These are phyloP conservation scores for Candida arabinofermentans DNA, from an alignment of 805 yeast species.

Conservation along the genomic window DNA sequence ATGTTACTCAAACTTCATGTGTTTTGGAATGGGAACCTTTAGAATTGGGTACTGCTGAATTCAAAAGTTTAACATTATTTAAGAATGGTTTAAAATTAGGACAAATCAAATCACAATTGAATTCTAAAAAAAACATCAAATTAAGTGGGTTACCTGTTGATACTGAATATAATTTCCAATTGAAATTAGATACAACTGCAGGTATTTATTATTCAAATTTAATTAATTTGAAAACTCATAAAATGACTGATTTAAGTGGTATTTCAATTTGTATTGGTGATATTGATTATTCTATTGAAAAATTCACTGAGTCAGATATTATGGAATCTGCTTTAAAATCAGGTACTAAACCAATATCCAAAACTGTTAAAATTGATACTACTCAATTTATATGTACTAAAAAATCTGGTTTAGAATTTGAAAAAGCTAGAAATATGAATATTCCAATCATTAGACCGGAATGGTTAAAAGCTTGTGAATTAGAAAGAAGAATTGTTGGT, in stretches of 20 bases:
- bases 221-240: constrained; percentile 76
- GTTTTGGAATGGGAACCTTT: constrained; percentile 93
- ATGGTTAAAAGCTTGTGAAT: constrained; percentile 92
- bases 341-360: constrained; percentile 79
- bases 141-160: constrained; percentile 90
- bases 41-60: constrained; percentile 74
- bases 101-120: constrained; percentile 75
- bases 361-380: constrained; percentile 77
- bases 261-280: constrained; percentile 89
- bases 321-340: constrained; percentile 59
- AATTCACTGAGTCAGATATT: constrained; percentile 52
- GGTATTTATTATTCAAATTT: constrained; percentile 74
- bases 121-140: constrained; percentile 77
- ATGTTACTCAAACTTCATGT: constrained; percentile 91
- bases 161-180: constrained; percentile 71
- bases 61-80: constrained; percentile 72
- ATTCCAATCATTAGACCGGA: constrained; percentile 95
- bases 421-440: constrained; percentile 77
- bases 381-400: constrained; percentile 87
- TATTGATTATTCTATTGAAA: constrained; percentile 49
- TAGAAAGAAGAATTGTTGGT: constrained; percentile 85
- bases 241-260: constrained; percentile 93
- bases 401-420: constrained; percentile 59
- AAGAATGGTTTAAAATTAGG: constrained; percentile 75
- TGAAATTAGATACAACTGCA: constrained; percentile 82